phyloP scores from a whole-genome alignment of 1,284 basidiomycete genomes.

The Trichosporon inkin region DNA sequence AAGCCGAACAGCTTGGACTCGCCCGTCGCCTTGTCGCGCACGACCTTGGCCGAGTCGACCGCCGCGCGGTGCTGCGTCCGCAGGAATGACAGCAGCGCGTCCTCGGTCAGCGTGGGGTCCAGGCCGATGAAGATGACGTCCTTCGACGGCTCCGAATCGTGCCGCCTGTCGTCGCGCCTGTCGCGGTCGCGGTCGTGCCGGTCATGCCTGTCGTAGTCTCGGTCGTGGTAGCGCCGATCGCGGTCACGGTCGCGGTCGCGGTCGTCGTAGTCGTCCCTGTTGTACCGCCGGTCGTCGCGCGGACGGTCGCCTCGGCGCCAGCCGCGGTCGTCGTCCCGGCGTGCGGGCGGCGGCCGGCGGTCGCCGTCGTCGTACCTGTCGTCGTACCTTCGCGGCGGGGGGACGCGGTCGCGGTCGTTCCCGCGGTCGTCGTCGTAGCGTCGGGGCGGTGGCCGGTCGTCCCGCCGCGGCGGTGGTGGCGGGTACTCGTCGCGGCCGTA shows the following conservation, averaged over 20 bases:
- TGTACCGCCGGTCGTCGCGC: constrained; percentile 3
- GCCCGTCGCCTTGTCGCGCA: constrained; percentile 87
- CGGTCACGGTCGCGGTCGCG: constrained; percentile 1
- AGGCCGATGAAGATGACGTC: constrained; percentile 86
- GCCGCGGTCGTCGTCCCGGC: constrained; percentile 9
- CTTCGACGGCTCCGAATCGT: constrained; percentile 33
- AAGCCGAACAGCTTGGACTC: constrained; percentile 89
- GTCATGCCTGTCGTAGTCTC: constrained; percentile 1
- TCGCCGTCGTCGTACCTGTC: constrained; percentile 16
- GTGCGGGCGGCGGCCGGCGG: constrained; percentile 8
- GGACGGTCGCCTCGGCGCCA: not conserved
- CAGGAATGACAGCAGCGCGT: constrained; percentile 69
- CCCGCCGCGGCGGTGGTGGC: not conserved
- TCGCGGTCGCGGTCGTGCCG: not conserved
- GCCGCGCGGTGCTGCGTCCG: constrained; percentile 57
- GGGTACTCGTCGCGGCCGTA: constrained; percentile 3
- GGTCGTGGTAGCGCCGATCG: constrained; percentile 4
- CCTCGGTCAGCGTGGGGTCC: constrained; percentile 81
- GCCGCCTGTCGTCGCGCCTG: constrained; percentile 24
- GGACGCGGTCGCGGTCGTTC: not conserved
- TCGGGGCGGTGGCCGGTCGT: constrained; percentile 7
- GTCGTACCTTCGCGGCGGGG: constrained; percentile 20
- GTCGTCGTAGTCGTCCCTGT: not conserved
- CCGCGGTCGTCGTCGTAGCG: constrained; percentile 22
- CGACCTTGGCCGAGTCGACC: constrained; percentile 62